Base-by-base conservation (phyloP, 768 basidiomycete genomes). In the Tylopilus cervinicoccineus region DNA sequence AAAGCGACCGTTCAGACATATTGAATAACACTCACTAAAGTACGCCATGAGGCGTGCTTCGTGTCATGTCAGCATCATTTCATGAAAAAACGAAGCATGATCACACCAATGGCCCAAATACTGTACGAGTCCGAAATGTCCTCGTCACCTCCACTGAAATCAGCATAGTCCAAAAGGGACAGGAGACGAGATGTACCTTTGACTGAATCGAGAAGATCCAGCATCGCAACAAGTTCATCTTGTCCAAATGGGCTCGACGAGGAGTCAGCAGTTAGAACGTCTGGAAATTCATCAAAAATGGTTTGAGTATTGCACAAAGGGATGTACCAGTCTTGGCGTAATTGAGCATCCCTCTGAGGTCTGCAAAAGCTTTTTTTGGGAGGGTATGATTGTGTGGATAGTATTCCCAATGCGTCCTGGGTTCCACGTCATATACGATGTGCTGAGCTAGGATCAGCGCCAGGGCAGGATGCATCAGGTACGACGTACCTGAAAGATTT, bases 321-420 rank as follows among this genome's bases (percentile, higher is more conserved):
- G 11, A 26, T n/a, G 19, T 22, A 59, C 57, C 56, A 0, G 43
- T 59, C 38, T 29, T 50, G 17, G 45, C 38, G 34, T 43, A 50
- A 19, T 58, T 50, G 23, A 58, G 56, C 47, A 54, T 58, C 4
- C 56, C 52, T 41, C 47, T 45, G 13, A 57, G 51, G 10, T 40
- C 41, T 22, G 40, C 47, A 17, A 57, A 47, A 5, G 48, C 47
- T n/a, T 19, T 16, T 12, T 36, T 36, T 1, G 51, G 43, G 37
- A 54, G 41, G 4, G 16, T 43, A 19, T 38, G 41, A 23, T 26
- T 26, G 14, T 58, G 40, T 2, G 47, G 51, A 6, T 58, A 54
- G 41, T 39, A 58, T 43, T 57, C 55, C 6, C 55, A 58, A 23
- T 54, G 56, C 6, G 52, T 39, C 56, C 56, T 57, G 17, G 4